Conservation (phyloP, 2,329 filamentous ascomycete species). For the Aspergillus aculeatinus region DNA sequence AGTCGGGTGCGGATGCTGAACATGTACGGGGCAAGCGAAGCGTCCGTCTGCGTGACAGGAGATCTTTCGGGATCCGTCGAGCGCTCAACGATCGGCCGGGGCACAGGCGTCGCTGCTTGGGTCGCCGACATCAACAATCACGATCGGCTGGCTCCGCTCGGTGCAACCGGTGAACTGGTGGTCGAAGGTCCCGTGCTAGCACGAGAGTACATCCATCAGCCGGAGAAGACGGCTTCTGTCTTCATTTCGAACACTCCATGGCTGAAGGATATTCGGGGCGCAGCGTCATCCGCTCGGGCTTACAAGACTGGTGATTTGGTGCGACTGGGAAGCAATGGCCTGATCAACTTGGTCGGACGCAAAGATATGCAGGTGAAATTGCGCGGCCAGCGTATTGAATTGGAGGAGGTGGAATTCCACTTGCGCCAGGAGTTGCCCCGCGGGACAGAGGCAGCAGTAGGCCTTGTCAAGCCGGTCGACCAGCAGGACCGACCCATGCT, state of each 20-base stretch:
- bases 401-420: conserved; percentile 31
- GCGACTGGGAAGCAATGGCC: conserved; percentile 28
- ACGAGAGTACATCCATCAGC: conserved; percentile 27
- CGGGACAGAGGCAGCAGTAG: conserved; percentile 7
- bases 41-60: conserved; percentile 10
- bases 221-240: conserved; percentile 21
- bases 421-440: conserved; percentile 6
- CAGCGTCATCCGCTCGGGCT: conserved; percentile 14
- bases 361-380: conserved; percentile 37
- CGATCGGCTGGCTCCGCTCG: conserved; percentile 9
- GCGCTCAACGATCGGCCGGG: conserved; percentile 8
- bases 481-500: conserved; percentile 13
- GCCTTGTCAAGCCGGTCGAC: conserved; percentile 5
- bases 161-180: conserved; percentile 13
- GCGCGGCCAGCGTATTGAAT: conserved; percentile 34
- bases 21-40: conserved; percentile 11
- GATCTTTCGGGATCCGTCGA: conserved; percentile 8
- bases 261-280: conserved; percentile 5
- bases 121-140: conserved; percentile 6
- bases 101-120: conserved; percentile 6
- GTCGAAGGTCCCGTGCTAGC: conserved; percentile 16
- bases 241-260: conserved; percentile 26
- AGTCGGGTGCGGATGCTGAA: conserved; percentile 6
- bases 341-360: conserved; percentile 29
- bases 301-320: conserved; percentile 39